Conservation (phyloP, 805 yeast genomes). For the Kodamaea neixiangensis region DNA sequence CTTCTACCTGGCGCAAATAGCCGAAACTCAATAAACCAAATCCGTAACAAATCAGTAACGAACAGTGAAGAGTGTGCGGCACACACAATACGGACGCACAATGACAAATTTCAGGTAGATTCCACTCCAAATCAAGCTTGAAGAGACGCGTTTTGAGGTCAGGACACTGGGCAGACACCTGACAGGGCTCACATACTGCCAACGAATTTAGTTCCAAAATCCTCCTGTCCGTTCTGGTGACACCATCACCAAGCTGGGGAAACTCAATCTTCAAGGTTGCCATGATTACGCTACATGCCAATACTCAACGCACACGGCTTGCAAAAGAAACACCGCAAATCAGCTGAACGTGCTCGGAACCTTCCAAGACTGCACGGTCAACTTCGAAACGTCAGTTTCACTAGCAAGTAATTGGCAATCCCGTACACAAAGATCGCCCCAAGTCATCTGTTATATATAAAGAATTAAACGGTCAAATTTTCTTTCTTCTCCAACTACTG, state of each 20-base stretch:
- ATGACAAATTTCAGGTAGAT: not conserved
- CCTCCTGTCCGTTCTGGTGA: no score
- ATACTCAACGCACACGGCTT: constrained; percentile 4
- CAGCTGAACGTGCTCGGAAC: not conserved
- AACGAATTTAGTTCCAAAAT: no score
- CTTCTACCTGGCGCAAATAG: not conserved
- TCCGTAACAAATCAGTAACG: not conserved
- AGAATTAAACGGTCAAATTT: not conserved
- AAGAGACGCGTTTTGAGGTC: not conserved
- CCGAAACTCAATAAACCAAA: not conserved
- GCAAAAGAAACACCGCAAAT: constrained; percentile 4
- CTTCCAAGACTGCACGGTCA: not conserved
- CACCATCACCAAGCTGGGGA: no score
- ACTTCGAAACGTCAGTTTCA: not conserved
- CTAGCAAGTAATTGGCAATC: not conserved
- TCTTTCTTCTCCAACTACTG: not conserved
- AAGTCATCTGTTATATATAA: not conserved
- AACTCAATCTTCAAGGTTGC: not conserved
- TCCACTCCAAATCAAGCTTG: not conserved
- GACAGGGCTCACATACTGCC: no score
- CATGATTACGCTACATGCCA: not conserved
- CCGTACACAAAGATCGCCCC: not conserved
- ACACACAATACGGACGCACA: not conserved
- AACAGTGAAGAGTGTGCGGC: not conserved
- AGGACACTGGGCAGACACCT: no score